Base-by-base conservation (phyloP, 2,329 filamentous ascomycete genomes). In the Ophiocordyceps australis region DNA sequence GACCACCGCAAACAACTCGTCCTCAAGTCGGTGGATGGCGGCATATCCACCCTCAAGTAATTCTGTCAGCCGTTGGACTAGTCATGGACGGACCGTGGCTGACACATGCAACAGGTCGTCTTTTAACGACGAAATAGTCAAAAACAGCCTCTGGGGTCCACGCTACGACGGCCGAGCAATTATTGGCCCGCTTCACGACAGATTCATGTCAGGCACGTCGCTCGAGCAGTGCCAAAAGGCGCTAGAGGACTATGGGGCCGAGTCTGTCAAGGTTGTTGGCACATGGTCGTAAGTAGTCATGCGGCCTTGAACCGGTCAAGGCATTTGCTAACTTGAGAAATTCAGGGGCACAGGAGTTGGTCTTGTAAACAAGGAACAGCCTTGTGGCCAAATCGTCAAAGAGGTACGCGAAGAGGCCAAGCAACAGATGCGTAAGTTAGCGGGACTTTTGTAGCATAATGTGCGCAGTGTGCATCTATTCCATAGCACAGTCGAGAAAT, bases 81-180 rank as follows among this genome's bases (percentile, higher is more conserved):
- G 14, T 22, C 12, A 20, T 28, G 10, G 13, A 10, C 7, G 2
- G 14, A 4, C 9, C n/a, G 5, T 11, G 17, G 7, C 7, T 19
- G 17, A 7, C 17, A 7, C 17, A 7, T 19, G 7, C 10, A 7
- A 3, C n/a, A 50, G 46, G 20, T 52, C 55, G 1, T 40, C 46
- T 0, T 55, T 59, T 31, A 50, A 60, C 32, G 56, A 60, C 29
- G 38, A 49, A 16, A 40, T 60, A 30, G 46, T 41, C 27, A 43
- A 47, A 14, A 47, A 32, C 15, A 32, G 33, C 6, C 38, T 58
- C 13, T 60, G 57, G 57, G 50, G 53, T 3, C 34, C 36, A 4
- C 37, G 50, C 2, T 60, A 58, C 30, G 57, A 60, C 20, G 57
- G 57, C 1, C 45, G 57, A n/a, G 51, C 50, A 14, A 44, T 60